Conservation (phyloP, 306 rosid genomes). For the Lagenaria siceraria region DNA sequence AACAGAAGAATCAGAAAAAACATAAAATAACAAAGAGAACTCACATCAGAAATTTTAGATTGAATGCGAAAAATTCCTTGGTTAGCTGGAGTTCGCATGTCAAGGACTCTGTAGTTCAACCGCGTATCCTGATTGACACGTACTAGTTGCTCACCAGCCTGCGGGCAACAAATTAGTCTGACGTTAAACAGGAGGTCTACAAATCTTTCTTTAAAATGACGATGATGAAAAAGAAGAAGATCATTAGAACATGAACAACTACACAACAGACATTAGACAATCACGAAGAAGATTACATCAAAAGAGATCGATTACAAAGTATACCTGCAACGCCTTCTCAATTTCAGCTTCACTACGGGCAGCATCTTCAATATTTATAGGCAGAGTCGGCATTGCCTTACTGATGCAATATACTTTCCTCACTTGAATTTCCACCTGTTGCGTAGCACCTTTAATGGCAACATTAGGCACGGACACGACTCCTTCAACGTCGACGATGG, state of each 20-base stretch:
- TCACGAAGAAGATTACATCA: conserved; percentile 3
- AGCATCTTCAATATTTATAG: conserved; percentile 79
- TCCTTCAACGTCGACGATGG: conserved; percentile 68
- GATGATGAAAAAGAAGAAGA: too few species aligned
- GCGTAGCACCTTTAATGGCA: conserved; percentile 65
- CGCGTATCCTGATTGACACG: conserved; percentile 92
- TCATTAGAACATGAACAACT: too few species aligned
- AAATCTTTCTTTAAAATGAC: neutral
- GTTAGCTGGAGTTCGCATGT: conserved; percentile 68
- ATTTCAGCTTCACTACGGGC: conserved; percentile 73
- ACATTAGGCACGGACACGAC: conserved; percentile 45
- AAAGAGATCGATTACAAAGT: neutral
- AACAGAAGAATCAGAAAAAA: neutral
- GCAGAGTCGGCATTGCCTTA: conserved; percentile 58
- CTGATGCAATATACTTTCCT: conserved; percentile 53
- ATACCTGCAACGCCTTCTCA: conserved; percentile 60
- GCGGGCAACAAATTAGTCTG: conserved; percentile 11
- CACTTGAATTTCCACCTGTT: conserved; percentile 87
- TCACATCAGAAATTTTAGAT: conserved; percentile 46
- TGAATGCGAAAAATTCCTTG: conserved; percentile 71
- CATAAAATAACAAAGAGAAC: conserved; percentile 2
- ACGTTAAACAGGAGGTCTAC: neutral
- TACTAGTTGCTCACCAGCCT: conserved; percentile 75
- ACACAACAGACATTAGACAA: neutral
- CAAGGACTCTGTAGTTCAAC: conserved; percentile 57